Evolutionary conservation across 2,329 filamentous ascomycete genomes (phyloP).

Genomic region (Arthrobotrys sphaeroides): DNA sequence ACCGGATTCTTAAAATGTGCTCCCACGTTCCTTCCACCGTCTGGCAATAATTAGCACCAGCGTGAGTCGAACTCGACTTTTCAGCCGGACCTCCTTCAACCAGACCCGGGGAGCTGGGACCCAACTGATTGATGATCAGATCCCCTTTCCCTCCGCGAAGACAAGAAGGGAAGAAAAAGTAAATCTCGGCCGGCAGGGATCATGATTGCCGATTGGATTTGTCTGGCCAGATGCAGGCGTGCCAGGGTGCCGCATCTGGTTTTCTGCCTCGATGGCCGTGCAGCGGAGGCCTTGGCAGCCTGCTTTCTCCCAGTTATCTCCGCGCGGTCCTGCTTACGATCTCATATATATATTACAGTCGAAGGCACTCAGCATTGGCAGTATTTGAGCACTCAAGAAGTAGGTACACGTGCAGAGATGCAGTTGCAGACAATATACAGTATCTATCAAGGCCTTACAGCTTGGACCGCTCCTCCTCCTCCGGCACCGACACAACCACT

Average conservation of each 20-base stretch:
- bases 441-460: too few species aligned
- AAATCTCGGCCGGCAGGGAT: neutral
- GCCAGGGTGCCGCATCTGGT: neutral
- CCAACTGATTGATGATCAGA: constrained; percentile 6
- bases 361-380: too few species aligned
- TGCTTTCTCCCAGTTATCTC: neutral
- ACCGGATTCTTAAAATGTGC: neutral
- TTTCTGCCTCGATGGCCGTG: neutral
- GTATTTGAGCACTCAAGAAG: too few species aligned
- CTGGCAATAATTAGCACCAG: too few species aligned
- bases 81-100: too few species aligned
- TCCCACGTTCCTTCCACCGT: neutral
- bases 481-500: constrained; percentile 86
- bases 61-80: too few species aligned
- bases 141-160: neutral
- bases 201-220: constrained; percentile 10
- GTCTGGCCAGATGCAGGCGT: neutral
- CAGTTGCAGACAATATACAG: too few species aligned
- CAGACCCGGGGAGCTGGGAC: constrained; percentile 2
- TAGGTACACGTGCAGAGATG: too few species aligned
- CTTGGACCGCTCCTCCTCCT: constrained; percentile 67
- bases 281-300: neutral
- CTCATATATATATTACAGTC: too few species aligned
- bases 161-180: neutral
- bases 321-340: too few species aligned